These are phyloP conservation scores for Phytophthora pistaciae DNA, from an alignment of 352 stramenopile species.

Conservation along the genomic window DNA sequence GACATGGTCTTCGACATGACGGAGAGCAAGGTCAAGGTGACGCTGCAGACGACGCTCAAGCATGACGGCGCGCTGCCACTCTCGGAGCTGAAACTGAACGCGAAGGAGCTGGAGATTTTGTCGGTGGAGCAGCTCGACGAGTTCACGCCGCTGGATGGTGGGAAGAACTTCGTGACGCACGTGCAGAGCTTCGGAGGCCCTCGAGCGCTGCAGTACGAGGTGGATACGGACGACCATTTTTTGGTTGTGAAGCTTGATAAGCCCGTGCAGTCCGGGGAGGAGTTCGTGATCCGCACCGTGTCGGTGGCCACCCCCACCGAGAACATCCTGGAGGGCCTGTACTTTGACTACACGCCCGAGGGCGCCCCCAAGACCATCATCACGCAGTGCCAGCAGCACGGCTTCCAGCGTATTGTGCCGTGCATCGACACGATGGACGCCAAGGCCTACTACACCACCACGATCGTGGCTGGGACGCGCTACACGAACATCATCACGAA, in stretches of 20 bases:
- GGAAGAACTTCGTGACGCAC: constrained; percentile 67
- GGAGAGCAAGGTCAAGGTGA: constrained; percentile 66
- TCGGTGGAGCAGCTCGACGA: constrained; percentile 60
- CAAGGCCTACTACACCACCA: constrained; percentile 86
- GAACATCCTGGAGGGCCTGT: constrained; percentile 83
- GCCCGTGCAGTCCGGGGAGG: constrained; percentile 61
- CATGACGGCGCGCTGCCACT: constrained; percentile 52
- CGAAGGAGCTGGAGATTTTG: constrained; percentile 76
- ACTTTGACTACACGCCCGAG: constrained; percentile 82
- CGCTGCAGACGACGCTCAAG: constrained; percentile 75
- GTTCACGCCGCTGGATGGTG: constrained; percentile 52
- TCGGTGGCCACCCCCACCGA: constrained; percentile 72
- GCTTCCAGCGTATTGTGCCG: constrained; percentile 81
- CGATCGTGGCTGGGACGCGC: constrained; percentile 70
- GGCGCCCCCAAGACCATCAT: constrained; percentile 81
- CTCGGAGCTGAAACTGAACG: constrained; percentile 73
- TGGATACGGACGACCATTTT: constrained; percentile 78
- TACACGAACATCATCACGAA: constrained; percentile 90
- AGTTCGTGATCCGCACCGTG: constrained; percentile 79
- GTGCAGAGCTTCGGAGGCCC: constrained; percentile 61
- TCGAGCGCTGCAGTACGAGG: constrained; percentile 51
- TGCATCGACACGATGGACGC: constrained; percentile 86
- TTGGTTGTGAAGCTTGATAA: constrained; percentile 67
- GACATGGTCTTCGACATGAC: constrained; percentile 87
- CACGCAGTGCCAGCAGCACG: constrained; percentile 85